Percentiles rank a stretch among this genome's conserved stretches.
phyloP scores from a whole-genome alignment of 2,329 filamentous ascomycete genomes.

The Boeremia lycopersici region DNA sequence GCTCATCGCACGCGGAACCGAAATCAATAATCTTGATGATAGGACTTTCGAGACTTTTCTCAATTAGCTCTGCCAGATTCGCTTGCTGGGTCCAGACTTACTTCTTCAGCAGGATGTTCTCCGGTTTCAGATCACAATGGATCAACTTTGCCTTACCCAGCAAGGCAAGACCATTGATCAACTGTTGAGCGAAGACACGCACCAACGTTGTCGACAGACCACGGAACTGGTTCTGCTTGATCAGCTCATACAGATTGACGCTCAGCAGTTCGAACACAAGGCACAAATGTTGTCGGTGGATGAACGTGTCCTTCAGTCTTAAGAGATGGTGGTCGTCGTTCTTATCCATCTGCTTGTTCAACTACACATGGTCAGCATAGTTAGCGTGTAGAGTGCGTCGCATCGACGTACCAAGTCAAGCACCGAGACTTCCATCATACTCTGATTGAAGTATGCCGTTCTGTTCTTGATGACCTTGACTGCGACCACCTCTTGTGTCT shows the following conservation, averaged over 20 bases:
- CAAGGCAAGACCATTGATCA: slow-evolving; percentile 88
- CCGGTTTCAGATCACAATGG: slow-evolving; percentile 96
- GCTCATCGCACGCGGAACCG: slow-evolving; percentile 95
- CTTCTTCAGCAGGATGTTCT: slow-evolving; percentile 98
- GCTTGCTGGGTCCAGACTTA: slow-evolving; percentile 43
- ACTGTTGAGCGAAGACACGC: slow-evolving; percentile 94
- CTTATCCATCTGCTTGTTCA: slow-evolving; percentile 98
- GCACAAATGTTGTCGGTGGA: slow-evolving; percentile 95
- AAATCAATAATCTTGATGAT: slow-evolving; percentile 99
- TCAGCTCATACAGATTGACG: slow-evolving; percentile 97
- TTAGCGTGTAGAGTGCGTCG: slow-evolving; percentile 30
- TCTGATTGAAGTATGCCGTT: slow-evolving; percentile 99
- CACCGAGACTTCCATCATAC: slow-evolving; percentile 99
- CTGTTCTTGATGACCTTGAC: slow-evolving; percentile 99
- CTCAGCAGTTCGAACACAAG: slow-evolving; percentile 95
- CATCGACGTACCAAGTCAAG: slow-evolving; percentile 75
- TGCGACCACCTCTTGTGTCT: slow-evolving; percentile 96
- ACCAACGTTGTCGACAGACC: slow-evolving; percentile 96
- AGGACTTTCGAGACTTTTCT: slow-evolving; percentile 79
- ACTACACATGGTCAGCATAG: slow-evolving; percentile 55
- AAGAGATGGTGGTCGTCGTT: slow-evolving; percentile 97
- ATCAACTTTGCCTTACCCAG: slow-evolving; percentile 96
- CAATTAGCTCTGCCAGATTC: slow-evolving; percentile 13
- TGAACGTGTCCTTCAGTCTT: slow-evolving; percentile 95
- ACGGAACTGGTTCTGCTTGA: slow-evolving; percentile 99